phyloP scores from a whole-genome alignment of 179 eudicot genomes.

The Carnegiea gigantea region DNA sequence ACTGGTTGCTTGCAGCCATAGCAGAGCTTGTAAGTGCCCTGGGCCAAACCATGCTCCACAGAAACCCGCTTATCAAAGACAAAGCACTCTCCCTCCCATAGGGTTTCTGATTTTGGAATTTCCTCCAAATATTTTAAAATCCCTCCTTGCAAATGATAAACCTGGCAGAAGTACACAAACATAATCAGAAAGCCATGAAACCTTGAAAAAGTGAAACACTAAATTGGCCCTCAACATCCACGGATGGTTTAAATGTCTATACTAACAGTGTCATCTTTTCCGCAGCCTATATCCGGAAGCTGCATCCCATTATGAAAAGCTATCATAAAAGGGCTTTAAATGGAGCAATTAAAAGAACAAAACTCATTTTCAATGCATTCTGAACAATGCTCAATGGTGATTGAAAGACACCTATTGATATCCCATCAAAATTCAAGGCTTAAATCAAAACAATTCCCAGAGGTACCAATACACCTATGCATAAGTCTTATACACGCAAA shows the following conservation, averaged over 20 bases:
- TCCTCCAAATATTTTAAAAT: conserved; percentile 90
- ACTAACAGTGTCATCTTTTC: neutral
- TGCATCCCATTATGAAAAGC: conserved; percentile 8
- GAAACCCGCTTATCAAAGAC: conserved; percentile 97
- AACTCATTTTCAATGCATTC: neutral
- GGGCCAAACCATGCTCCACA: conserved; percentile 88
- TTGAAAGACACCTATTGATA: no score
- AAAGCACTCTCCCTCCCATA: conserved; percentile 98
- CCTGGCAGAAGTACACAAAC: conserved; percentile 42
- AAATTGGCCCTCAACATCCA: neutral
- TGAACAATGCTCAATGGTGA: neutral
- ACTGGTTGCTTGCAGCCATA: conserved; percentile 98
- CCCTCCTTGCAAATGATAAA: conserved; percentile 91
- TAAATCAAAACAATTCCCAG: no score
- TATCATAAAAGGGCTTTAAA: neutral
- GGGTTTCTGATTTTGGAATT: conserved; percentile 68
- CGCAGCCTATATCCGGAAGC: neutral
- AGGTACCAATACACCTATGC: no score
- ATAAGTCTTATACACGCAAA: no score
- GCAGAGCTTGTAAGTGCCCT: conserved; percentile 87
- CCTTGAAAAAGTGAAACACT: conserved; percentile 5
- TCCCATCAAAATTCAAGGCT: no score
- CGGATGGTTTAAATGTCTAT: neutral
- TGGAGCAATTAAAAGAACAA: neutral
- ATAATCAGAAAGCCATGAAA: conserved; percentile 8